Base-by-base conservation (phyloP, 345 rosid genomes). In the Lepidium africanum region DNA sequence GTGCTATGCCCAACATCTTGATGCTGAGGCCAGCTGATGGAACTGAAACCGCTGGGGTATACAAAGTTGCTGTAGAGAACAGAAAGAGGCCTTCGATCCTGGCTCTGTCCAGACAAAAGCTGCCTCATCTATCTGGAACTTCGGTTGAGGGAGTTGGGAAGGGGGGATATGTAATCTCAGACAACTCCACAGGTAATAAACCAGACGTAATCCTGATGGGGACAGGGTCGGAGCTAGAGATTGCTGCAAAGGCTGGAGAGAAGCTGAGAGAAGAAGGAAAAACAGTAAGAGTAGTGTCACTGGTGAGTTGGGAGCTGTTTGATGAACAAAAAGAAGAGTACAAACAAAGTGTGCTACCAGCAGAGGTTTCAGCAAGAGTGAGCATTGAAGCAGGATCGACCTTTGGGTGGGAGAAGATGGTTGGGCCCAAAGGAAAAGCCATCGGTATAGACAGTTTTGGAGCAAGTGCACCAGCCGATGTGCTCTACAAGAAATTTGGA, bases 21-120 rank as follows among this genome's bases (percentile, higher is more conserved):
- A 92, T 92, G 98, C 78, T 92, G 69, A 94, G 93, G 41, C 98
- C 98, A 21, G 96, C 96, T 43, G 98, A 92, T 54, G 98, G 93
- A 56, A 92, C 81, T 50, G 97, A 92, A 77, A 92, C 97, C 11
- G 95, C 98, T 2, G 94, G 98, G 9, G 89, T 93, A 3, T 92
- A 88, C 77, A 90, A 75, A 59, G 86, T 90, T 56, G 98, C 93
- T 3, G 82, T 88, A 9, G 70, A 69, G 59, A 90, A 82, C 80
- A 76, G 83, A 70, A 92, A 86, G 80, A 85, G 82, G 81, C 96
- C 97, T 9, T 88, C 97, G 11, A 45, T 92, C 62, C 84, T 92
- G 38, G 97, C 98, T 23, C 86, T 92, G 41, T 86, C 97, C 12
- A 74, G 97, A 66, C 96, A 92, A 73, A 92, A 92, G 85, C 86